A percentile compares a stretch with the other conserved stretches of the same genome.
These are phyloP conservation scores for Gamarada debralockiae DNA, from an alignment of 495 filamentous ascomycete genomes.

Conservation along the genomic window DNA sequence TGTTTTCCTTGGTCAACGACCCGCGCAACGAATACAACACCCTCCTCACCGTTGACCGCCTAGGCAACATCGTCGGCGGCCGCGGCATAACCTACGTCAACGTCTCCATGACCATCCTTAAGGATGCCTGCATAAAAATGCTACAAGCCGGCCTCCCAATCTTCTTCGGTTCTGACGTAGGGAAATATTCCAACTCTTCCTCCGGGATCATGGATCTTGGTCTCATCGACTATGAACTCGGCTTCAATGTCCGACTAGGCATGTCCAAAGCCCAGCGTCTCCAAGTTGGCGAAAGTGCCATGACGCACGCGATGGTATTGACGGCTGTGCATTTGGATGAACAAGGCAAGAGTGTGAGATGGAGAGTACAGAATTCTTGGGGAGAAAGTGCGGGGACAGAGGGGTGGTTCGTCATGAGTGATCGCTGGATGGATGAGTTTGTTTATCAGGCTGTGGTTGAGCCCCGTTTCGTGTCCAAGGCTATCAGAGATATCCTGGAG, in stretches of 20 bases:
- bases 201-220: constrained; percentile 75
- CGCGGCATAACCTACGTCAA: constrained; percentile 75
- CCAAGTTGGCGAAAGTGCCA: constrained; percentile 64
- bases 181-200: constrained; percentile 63
- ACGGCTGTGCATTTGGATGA: constrained; percentile 73
- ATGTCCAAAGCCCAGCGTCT: constrained; percentile 72
- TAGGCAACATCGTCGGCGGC: constrained; percentile 76
- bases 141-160: constrained; percentile 69
- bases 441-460: constrained; percentile 86
- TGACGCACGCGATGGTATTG: constrained; percentile 92
- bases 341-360: constrained; percentile 61
- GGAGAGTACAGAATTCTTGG: constrained; percentile 88
- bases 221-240: constrained; percentile 70
- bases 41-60: constrained; percentile 68
- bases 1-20: constrained; percentile 82
- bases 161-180: constrained; percentile 87
- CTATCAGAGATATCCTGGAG: constrained; percentile 63
- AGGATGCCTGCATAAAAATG: constrained; percentile 70
- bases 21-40: constrained; percentile 68
- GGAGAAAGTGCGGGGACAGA: constrained; percentile 60
- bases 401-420: constrained; percentile 85
- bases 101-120: constrained; percentile 68
- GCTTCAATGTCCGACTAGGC: constrained; percentile 68
- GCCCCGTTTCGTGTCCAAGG: constrained; percentile 58
- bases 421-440: constrained; percentile 85